Conservation (phyloP, 129 eudicot species). For the Calendula officinalis region DNA sequence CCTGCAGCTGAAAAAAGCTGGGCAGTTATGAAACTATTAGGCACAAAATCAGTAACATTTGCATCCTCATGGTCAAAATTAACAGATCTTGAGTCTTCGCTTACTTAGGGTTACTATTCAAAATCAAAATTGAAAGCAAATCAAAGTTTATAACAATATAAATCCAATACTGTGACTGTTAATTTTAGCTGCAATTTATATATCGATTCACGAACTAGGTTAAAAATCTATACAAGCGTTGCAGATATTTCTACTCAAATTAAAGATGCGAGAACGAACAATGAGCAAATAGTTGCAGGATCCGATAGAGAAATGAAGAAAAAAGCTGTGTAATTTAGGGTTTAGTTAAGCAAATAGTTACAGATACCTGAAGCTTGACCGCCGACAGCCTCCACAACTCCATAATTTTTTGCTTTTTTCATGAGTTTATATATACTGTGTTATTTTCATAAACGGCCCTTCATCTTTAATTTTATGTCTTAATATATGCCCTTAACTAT, state of each 20-base stretch:
- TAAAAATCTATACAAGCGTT: too few relatives aligned
- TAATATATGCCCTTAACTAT: not conserved
- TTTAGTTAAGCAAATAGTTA: not conserved
- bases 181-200: too few relatives aligned
- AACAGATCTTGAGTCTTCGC: too few relatives aligned
- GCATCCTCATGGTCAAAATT: constrained; percentile 5
- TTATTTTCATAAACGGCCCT: not conserved
- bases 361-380: too few relatives aligned
- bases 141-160: too few relatives aligned
- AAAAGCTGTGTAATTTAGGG: too few relatives aligned
- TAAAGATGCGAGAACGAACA: too few relatives aligned
- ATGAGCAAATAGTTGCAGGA: too few relatives aligned
- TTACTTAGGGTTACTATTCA: not conserved
- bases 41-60: constrained; percentile 9
- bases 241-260: too few relatives aligned
- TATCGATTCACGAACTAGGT: too few relatives aligned
- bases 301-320: too few relatives aligned
- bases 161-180: too few relatives aligned
- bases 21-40: not conserved
- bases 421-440: not conserved
- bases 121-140: not conserved
- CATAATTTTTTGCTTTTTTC: not conserved
- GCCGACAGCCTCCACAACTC: not conserved
- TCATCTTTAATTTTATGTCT: not conserved
- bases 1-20: not conserved